A percentile compares a stretch with the other conserved stretches of the same genome.
These are phyloP conservation scores for Casuarina glauca DNA, from an alignment of 306 rosid species.

Conservation along the genomic window DNA sequence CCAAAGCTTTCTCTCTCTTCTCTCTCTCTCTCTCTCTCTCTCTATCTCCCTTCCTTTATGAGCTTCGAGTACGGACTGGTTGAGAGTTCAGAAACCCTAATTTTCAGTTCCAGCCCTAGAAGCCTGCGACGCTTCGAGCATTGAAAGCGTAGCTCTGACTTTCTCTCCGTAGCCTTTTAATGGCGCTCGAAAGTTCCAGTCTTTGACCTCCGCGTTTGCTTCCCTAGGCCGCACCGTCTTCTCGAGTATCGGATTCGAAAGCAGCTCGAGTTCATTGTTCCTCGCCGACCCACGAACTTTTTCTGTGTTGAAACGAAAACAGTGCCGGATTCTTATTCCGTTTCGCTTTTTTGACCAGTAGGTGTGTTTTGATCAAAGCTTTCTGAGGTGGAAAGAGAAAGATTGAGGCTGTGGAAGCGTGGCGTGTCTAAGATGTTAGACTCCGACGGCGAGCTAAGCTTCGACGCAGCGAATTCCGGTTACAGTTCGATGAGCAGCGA, in stretches of 20 bases:
- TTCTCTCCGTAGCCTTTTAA: constrained; percentile 5
- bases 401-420: background rate
- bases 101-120: constrained; percentile 28
- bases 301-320: background rate
- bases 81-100: constrained; percentile 34
- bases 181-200: background rate
- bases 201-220: background rate
- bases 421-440: constrained; percentile 54
- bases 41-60: background rate
- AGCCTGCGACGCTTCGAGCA: constrained; percentile 21
- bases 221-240: background rate
- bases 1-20: background rate
- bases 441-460: constrained; percentile 56
- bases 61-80: constrained; percentile 14
- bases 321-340: background rate
- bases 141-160: background rate
- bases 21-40: background rate
- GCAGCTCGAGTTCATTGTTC: background rate
- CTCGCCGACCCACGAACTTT: background rate
- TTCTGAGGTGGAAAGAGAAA: background rate
- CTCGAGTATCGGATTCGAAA: background rate
- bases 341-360: background rate
- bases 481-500: constrained; percentile 83
- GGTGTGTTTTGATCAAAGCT: background rate
- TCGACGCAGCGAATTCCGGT: constrained; percentile 58